Evolutionary conservation across 2,329 filamentous ascomycete species (phyloP).

Genomic region (Bipolaris zeicola): DNA sequence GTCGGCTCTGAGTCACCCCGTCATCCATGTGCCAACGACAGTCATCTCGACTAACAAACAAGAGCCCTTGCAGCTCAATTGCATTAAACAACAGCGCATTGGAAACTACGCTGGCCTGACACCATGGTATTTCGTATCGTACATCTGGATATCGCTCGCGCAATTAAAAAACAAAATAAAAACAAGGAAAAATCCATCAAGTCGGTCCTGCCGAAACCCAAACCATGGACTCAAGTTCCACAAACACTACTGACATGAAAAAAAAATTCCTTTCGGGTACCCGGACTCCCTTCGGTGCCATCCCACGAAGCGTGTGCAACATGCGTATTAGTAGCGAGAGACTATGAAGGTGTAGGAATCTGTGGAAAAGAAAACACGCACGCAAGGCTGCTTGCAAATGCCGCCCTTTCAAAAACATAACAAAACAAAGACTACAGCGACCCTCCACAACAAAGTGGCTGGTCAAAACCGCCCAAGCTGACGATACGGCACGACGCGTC

Average conservation of each 20-base stretch:
- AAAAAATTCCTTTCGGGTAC: constrained; percentile 2
- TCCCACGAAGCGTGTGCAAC: constrained; percentile 5
- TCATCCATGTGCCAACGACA: neutral
- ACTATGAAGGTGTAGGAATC: constrained; percentile 1
- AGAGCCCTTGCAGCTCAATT: neutral
- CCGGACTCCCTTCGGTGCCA: neutral
- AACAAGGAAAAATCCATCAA: constrained; percentile 3
- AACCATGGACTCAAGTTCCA: neutral
- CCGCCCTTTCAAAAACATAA: neutral
- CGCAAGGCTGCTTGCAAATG: neutral
- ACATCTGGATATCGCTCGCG: constrained; percentile 18
- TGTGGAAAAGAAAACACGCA: neutral
- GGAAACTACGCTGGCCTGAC: neutral
- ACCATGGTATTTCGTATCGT: constrained; percentile 14
- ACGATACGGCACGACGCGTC: neutral
- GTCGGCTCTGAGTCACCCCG: neutral
- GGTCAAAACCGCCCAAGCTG: neutral
- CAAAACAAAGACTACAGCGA: neutral
- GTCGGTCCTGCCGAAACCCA: constrained; percentile 31
- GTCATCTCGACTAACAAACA: neutral
- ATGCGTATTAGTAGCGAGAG: constrained; percentile 15
- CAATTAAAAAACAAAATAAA: neutral
- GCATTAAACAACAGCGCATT: neutral
- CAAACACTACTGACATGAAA: neutral
- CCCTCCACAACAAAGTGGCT: neutral